Conservation (phyloP, 306 rosid genomes). For the Quercus glauca region DNA sequence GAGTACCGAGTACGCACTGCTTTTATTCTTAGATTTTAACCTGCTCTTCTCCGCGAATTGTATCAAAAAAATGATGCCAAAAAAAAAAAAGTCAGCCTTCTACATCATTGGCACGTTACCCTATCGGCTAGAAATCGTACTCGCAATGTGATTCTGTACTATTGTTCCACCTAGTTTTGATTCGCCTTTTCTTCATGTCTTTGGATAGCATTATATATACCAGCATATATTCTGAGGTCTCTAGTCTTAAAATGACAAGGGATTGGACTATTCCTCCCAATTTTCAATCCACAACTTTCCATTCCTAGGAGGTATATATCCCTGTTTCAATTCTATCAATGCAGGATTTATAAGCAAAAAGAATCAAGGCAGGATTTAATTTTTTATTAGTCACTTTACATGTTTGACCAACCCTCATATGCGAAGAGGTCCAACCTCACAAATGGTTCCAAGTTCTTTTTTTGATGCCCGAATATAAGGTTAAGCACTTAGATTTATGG, state of each 20-base stretch:
- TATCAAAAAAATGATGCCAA: neutral
- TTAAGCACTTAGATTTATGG: too few relatives aligned
- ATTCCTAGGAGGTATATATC: too few relatives aligned
- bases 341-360: too few relatives aligned
- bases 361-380: too few relatives aligned
- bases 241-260: neutral
- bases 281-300: too few relatives aligned
- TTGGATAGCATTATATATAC: neutral
- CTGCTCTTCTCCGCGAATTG: neutral
- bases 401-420: too few relatives aligned
- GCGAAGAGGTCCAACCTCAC: too few relatives aligned
- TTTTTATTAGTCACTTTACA: too few relatives aligned
- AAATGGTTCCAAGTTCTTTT: too few relatives aligned
- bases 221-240: constrained; percentile 21
- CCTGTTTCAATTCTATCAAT: too few relatives aligned
- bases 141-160: neutral
- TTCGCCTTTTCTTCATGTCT: neutral
- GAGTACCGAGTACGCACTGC: neutral
- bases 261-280: neutral
- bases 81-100: neutral
- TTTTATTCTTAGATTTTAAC: neutral
- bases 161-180: neutral
- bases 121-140: neutral
- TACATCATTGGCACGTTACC: neutral
- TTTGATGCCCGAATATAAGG: too few relatives aligned